These are phyloP conservation scores for Cardamine chenopodiifolia DNA, from an alignment of 345 rosid species.

Conservation along the genomic window DNA sequence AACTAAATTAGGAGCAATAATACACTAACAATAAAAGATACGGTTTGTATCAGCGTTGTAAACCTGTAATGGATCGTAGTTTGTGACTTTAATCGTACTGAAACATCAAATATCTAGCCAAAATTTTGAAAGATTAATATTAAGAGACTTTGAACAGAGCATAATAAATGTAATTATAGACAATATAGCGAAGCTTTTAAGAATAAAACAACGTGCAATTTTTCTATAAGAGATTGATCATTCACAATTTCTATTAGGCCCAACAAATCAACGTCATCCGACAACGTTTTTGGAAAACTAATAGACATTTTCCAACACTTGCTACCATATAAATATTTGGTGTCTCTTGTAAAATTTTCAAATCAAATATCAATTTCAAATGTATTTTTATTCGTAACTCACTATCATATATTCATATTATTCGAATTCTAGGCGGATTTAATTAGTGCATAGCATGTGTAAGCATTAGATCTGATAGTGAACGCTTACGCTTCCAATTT, in stretches of 20 bases:
- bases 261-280: constrained; percentile 1
- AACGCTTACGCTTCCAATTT: constrained; percentile 37
- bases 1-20: neutral
- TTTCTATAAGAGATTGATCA: neutral
- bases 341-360: neutral
- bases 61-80: no score
- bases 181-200: neutral
- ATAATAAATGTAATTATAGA: neutral
- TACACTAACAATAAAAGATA: neutral
- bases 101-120: neutral
- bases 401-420: neutral
- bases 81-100: neutral
- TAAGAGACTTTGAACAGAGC: neutral
- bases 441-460: constrained; percentile 21
- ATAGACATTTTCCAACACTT: neutral
- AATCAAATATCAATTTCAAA: neutral
- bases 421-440: neutral
- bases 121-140: neutral
- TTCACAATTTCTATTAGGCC: neutral
- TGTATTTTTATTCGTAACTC: neutral
- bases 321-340: neutral
- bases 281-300: neutral
- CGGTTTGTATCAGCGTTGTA: neutral
- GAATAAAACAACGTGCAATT: neutral
- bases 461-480: constrained; percentile 33